Base-by-base conservation (phyloP, 2,329 filamentous ascomycete genomes). In the Exophiala aquamarina region DNA sequence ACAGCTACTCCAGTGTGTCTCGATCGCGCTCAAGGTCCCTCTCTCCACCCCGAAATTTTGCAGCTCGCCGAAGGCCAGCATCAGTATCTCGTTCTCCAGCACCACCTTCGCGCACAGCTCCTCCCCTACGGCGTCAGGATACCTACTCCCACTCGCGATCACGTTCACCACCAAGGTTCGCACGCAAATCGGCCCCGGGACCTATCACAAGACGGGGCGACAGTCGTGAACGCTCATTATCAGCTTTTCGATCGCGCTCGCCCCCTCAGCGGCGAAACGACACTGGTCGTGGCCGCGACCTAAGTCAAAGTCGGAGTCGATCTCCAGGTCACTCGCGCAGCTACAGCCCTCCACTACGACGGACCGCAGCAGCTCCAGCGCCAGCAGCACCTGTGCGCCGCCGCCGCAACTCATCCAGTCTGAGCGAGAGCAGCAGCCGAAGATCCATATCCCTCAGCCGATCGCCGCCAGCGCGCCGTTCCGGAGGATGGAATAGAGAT, bases 351-450 rank as follows among this genome's bases (percentile, higher is more conserved):
- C 44, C 49, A 15, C 41, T 42, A 4, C 35, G 42, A 26, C 43
- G 43, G 15, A 33, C 29, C 32, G 46, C 50, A 8, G 23, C 33
- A 20, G 41, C 51, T 31, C 41, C 36, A 19, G 35, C 42, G 14
- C 19, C 18, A 21, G 45, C 31, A 23, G 23, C 23, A 26, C 23
- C 23, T 26, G 23, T 26, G 11, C 23, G 23, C 23, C 34, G 54
- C 41, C 43, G 54, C 41, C 39, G 54, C 15, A 52, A 52, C 33
- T 47, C 41, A 21, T 43, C 44, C 21, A 48, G 45, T 15, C 23
- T 32, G 11, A 52, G 39, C 15, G 38, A 41, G n/a, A 23, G 33
- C 32, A 19, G 26, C 19, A 19, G 32, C 13, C 20, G 34, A 21
- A 23, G 44, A n/a, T 40, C 41, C 6, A 38, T 31, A 13, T 48